A percentile compares a stretch with the other conserved stretches of the same genome.
Conservation (phyloP, 345 rosid species). For the Gossypium herbaceum region DNA sequence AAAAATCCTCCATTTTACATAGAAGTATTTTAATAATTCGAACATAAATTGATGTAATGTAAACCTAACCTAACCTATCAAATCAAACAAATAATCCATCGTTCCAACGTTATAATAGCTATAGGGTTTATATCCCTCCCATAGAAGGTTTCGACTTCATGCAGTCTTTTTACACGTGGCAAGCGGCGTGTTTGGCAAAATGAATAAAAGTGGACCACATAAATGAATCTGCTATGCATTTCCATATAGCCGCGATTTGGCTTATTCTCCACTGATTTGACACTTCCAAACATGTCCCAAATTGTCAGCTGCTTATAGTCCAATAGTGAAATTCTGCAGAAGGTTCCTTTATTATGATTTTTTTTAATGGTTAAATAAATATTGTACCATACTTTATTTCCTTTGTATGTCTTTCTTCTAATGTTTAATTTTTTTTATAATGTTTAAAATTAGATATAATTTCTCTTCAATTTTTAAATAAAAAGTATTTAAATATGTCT, state of each 20-base stretch:
- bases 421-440: no score
- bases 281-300: slow-evolving; percentile 3
- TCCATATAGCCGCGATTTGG: not conserved
- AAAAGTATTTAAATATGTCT: no score
- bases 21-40: no score
- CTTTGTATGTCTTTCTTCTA: no score
- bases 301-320: not conserved
- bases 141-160: not conserved
- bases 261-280: not conserved
- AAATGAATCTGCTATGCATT: not conserved
- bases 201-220: not conserved
- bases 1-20: no score
- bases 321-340: no score
- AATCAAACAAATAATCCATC: no score
- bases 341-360: not conserved
- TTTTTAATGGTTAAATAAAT: not conserved
- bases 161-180: not conserved
- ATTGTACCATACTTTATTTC: no score
- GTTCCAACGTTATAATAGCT: not conserved
- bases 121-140: not conserved
- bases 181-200: slow-evolving; percentile 1
- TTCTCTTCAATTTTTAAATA: no score
- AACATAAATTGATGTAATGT: no score
- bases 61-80: no score
- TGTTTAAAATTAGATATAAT: no score